Conservation (phyloP, 495 filamentous ascomycete species). For the Penicillium subrubescens region DNA sequence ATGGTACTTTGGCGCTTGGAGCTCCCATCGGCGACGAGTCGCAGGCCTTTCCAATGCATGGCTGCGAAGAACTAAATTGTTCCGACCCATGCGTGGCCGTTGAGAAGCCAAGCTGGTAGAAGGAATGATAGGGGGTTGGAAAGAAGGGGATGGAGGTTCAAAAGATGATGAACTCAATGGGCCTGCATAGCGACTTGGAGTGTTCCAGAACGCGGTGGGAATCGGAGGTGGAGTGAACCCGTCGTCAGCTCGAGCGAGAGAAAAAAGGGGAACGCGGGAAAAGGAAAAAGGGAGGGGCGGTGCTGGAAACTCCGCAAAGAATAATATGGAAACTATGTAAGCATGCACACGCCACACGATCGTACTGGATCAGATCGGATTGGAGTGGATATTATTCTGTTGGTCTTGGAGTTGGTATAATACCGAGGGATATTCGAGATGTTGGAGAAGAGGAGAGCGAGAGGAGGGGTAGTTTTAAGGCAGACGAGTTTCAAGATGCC, state of each 20-base stretch:
- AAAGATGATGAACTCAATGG: conserved; percentile 5
- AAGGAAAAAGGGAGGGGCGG: conserved; percentile 8
- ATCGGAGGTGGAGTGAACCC: conserved; percentile 22
- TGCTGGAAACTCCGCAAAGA: not conserved
- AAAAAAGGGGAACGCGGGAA: conserved; percentile 35
- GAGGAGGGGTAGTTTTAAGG: conserved; percentile 19
- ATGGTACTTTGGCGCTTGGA: conserved; percentile 43
- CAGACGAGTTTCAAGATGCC: conserved; percentile 16
- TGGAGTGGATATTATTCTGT: not conserved
- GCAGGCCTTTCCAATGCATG: conserved; percentile 54
- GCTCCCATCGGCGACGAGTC: conserved; percentile 42
- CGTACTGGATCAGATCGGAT: not conserved
- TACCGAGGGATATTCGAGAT: not conserved
- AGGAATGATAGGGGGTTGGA: not conserved
- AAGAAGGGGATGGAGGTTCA: not conserved
- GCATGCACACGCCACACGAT: conserved; percentile 5
- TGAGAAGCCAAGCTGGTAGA: not conserved
- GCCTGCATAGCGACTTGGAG: conserved; percentile 28
- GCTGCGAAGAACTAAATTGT: conserved; percentile 25
- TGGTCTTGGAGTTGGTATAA: not conserved
- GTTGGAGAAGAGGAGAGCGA: not conserved
- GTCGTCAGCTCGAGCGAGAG: conserved; percentile 25
- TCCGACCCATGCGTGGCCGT: conserved; percentile 27
- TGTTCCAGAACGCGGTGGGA: conserved; percentile 34
- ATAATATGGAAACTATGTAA: not conserved